Base-by-base conservation (phyloP, 257 asterid genomes). In the Gentiana dahurica region DNA sequence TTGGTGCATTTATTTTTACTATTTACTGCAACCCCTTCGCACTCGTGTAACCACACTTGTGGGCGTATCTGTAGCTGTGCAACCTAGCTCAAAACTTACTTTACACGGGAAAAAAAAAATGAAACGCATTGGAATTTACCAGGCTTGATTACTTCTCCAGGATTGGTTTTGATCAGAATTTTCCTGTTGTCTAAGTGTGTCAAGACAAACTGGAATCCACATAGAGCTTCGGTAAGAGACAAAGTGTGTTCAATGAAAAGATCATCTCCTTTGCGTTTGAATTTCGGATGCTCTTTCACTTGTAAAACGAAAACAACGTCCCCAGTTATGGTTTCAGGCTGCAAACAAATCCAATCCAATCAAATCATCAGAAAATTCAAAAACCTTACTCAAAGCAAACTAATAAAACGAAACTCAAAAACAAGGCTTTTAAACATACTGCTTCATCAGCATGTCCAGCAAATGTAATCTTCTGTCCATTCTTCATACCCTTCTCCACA, bases 391-490 rank as follows among this genome's bases (percentile, higher is more conserved):
- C n/a, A 9, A 47, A 47, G 49, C 46, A 43, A 41, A 37, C 56
- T 46, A 49, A 7, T 33, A 37, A 34, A 45, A 49, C 12, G 33
- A 45, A 8, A 33, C 2, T 1, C 3, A 45, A 15, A 13, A 2
- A 9, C 43, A 53, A 6, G 5, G 34, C 8, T n/a, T 8, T 11
- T 24, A 24, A 1, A 50, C 68, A 65, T 73, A 89, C 97, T 55
- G 95, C 95, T 79, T 89, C 97, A 61, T 89, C 97, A 64, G 97
- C 95, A 72, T 84, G 95, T 47, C 97, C 97, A 39, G 94, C 95
- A 68, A 86, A 89, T 33, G 95, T 84, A 56, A 89, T 78, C 68
- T 77, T 89, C 69, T 89, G 97, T 11, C 95, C 93, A 59, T 89
- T 82, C 41, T 86, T 89, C 97, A 89, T 89, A 39, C 97, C 97